These are phyloP conservation scores for Lichtheimia hyalospora DNA, from an alignment of 371 early-diverging fungal genomes.

Conservation along the genomic window DNA sequence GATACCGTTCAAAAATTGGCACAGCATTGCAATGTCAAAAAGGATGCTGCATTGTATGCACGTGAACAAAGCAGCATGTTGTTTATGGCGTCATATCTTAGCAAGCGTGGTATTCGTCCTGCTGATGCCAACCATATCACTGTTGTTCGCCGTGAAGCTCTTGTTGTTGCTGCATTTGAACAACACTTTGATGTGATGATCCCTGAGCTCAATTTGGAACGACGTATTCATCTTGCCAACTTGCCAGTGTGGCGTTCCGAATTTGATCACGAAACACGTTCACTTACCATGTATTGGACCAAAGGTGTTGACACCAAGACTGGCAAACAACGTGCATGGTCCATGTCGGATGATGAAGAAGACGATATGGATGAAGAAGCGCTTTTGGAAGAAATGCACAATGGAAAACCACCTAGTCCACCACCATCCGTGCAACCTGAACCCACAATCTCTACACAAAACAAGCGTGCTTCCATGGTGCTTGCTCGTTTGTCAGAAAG, in stretches of 20 bases:
- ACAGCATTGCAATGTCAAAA: constrained; percentile 73
- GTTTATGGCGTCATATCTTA: constrained; percentile 61
- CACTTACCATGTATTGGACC: constrained; percentile 58
- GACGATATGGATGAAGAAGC: constrained; percentile 36
- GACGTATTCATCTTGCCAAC: constrained; percentile 45
- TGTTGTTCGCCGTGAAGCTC: constrained; percentile 36
- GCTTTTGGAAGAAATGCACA: constrained; percentile 27
- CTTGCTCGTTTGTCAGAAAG: constrained; percentile 39
- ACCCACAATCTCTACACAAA: neutral
- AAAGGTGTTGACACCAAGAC: constrained; percentile 42
- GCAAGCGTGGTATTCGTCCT: constrained; percentile 21
- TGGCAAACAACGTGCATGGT: constrained; percentile 14
- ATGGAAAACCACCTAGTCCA: constrained; percentile 4
- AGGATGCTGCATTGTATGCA: constrained; percentile 68
- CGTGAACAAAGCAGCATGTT: constrained; percentile 70
- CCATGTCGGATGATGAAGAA: constrained; percentile 31
- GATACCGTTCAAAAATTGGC: constrained; percentile 54
- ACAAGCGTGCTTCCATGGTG: constrained; percentile 31
- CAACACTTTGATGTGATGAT: constrained; percentile 63
- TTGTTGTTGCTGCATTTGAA: constrained; percentile 46
- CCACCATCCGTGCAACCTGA: neutral
- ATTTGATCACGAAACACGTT: constrained; percentile 32
- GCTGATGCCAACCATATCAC: constrained; percentile 15
- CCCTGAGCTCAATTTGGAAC: constrained; percentile 61
- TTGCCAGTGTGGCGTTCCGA: constrained; percentile 44